These are phyloP conservation scores for Talaromyces sp. DNA, from an alignment of 2,329 filamentous ascomycete species.

Conservation along the genomic window DNA sequence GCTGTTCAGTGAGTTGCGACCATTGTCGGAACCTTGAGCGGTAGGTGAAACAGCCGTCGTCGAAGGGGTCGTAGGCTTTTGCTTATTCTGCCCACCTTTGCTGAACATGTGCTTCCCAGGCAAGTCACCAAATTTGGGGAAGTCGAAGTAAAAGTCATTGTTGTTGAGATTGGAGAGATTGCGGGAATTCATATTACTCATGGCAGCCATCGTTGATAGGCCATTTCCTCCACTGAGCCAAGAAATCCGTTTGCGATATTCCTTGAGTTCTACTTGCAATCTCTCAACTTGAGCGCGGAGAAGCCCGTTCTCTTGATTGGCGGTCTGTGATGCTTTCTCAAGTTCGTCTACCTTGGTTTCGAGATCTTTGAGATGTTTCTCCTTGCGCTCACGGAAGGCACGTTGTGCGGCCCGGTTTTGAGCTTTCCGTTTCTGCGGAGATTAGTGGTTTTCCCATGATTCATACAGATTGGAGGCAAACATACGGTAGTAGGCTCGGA, in stretches of 20 bases:
- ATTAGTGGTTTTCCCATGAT: slow-evolving; percentile 24
- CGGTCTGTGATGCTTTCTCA: slow-evolving; percentile 76
- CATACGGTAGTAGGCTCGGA: slow-evolving; percentile 94
- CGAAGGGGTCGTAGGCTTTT: slow-evolving; percentile 28
- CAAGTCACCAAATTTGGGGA: slow-evolving; percentile 84
- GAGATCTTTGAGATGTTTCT: slow-evolving; percentile 61
- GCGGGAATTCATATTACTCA: slow-evolving; percentile 44
- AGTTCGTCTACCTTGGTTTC: slow-evolving; percentile 58
- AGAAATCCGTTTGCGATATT: slow-evolving; percentile 84
- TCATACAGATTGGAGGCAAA: slow-evolving; percentile 24
- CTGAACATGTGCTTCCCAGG: slow-evolving; percentile 53
- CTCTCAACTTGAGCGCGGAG: slow-evolving; percentile 85
- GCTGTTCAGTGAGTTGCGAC: slow-evolving; percentile 24
- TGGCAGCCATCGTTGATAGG: slow-evolving; percentile 48
- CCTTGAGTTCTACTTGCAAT: slow-evolving; percentile 75
- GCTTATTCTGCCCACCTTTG: slow-evolving; percentile 32
- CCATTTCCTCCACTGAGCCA: slow-evolving; percentile 50
- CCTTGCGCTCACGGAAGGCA: slow-evolving; percentile 90
- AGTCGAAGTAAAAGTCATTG: slow-evolving; percentile 90
- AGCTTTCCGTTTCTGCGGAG: slow-evolving; percentile 62
- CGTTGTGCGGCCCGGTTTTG: slow-evolving; percentile 91
- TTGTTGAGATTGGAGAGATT: slow-evolving; percentile 60
- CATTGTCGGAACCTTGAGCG: slow-evolving; percentile 29
- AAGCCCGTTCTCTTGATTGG: slow-evolving; percentile 79
- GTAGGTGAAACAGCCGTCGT: slow-evolving; percentile 22